Percentiles rank a stretch among this genome's conserved stretches.
These are phyloP conservation scores for Clonostachys solani DNA, from an alignment of 2,329 filamentous ascomycete species.

Conservation along the genomic window DNA sequence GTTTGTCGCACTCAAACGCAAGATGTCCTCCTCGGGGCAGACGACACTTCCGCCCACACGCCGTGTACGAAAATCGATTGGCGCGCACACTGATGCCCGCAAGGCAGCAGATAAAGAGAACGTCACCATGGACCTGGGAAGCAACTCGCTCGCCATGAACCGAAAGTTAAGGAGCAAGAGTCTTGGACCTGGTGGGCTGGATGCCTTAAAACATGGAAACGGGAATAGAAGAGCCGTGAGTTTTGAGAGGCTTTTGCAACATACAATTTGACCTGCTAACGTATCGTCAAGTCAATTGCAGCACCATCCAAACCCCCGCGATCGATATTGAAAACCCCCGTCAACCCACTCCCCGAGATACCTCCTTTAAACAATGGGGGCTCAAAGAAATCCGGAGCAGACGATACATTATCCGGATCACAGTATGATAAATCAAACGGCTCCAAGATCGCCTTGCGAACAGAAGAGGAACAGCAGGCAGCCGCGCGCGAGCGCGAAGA, in stretches of 20 bases:
- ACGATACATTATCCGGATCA: neutral
- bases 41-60: constrained; percentile 51
- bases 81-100: constrained; percentile 46
- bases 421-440: constrained; percentile 16
- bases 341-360: constrained; percentile 62
- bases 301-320: constrained; percentile 46
- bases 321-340: constrained; percentile 79
- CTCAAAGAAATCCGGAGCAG: neutral
- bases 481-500: constrained; percentile 68
- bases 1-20: constrained; percentile 8
- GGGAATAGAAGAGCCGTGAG: constrained; percentile 79
- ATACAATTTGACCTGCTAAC: constrained; percentile 6
- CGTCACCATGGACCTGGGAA: constrained; percentile 61
- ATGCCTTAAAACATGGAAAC: constrained; percentile 69
- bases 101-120: constrained; percentile 72
- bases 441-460: constrained; percentile 61
- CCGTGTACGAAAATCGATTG: constrained; percentile 69
- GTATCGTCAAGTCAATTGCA: constrained; percentile 45
- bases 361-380: constrained; percentile 52
- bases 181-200: constrained; percentile 85
- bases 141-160: constrained; percentile 39
- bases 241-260: neutral
- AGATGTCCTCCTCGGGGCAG: constrained; percentile 26
- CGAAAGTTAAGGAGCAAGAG: constrained; percentile 84
- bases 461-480: constrained; percentile 67